Conservation (phyloP, 2,329 filamentous ascomycete species). For the Colletotrichum lentis region DNA sequence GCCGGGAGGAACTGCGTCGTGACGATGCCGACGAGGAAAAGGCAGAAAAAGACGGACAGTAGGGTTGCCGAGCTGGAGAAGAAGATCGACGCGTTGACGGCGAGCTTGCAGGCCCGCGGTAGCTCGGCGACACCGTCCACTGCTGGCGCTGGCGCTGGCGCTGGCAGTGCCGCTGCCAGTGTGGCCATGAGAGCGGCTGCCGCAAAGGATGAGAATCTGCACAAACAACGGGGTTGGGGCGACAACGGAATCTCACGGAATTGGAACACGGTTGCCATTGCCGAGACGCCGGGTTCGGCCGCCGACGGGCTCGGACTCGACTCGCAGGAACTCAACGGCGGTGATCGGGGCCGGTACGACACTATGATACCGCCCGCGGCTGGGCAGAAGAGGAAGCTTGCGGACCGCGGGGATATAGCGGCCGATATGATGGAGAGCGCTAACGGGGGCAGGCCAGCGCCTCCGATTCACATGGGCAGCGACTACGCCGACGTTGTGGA, state of each 20-base stretch:
- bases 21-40: constrained; percentile 77
- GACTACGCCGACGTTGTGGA: constrained; percentile 62
- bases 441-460: constrained; percentile 24
- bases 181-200: neutral
- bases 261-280: constrained; percentile 2
- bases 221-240: constrained; percentile 32
- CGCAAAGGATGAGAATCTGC: constrained; percentile 15
- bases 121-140: constrained; percentile 33
- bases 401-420: constrained; percentile 39
- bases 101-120: constrained; percentile 71
- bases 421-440: constrained; percentile 10
- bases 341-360: constrained; percentile 19
- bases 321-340: constrained; percentile 17
- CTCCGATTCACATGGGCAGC: constrained; percentile 33
- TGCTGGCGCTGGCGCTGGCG: constrained; percentile 43
- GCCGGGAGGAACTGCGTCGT: constrained; percentile 80
- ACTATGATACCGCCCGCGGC: neutral
- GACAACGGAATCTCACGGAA: constrained; percentile 19
- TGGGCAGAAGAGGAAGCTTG: constrained; percentile 46
- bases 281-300: neutral
- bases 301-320: neutral
- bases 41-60: constrained; percentile 91
- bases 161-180: constrained; percentile 19
- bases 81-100: constrained; percentile 89
- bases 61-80: constrained; percentile 89